These are phyloP conservation scores for Fusarium sp. DNA, from an alignment of 2,329 filamentous ascomycete genomes.

Conservation along the genomic window DNA sequence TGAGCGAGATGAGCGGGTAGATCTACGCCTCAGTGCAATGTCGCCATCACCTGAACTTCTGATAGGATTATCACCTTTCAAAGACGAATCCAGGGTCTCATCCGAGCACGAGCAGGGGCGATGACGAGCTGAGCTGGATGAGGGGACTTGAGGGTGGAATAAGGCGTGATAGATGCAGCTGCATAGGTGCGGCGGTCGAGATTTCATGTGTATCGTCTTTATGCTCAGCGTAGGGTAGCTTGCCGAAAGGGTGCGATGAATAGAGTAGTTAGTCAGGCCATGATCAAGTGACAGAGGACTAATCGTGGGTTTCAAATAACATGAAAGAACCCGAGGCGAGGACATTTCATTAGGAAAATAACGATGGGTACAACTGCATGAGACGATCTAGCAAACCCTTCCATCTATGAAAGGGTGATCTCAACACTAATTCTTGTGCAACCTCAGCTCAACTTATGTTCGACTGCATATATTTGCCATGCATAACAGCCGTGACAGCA, in stretches of 20 bases:
- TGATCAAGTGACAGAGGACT: background rate
- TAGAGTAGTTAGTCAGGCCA: background rate
- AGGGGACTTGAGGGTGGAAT: constrained; percentile 1
- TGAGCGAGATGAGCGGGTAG: constrained; percentile 8
- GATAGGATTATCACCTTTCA: constrained; percentile 16
- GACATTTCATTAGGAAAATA: background rate
- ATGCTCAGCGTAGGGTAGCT: background rate
- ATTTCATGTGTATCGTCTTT: background rate
- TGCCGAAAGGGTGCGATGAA: background rate
- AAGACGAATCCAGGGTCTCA: constrained; percentile 10
- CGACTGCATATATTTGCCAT: background rate
- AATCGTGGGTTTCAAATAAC: background rate
- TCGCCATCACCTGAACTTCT: constrained; percentile 9
- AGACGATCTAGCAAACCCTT: background rate
- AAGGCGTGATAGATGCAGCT: constrained; percentile 13
- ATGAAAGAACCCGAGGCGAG: background rate
- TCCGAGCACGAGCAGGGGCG: constrained; percentile 20
- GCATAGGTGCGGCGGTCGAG: background rate
- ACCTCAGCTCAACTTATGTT: background rate
- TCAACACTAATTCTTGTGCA: background rate
- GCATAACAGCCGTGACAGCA: background rate
- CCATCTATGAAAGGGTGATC: constrained; percentile 1
- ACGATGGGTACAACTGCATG: background rate
- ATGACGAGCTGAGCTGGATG: constrained; percentile 25
- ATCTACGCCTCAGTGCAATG: constrained; percentile 26